phyloP scores from a whole-genome alignment of 257 asterid species.

The Hygrophila difformis region DNA sequence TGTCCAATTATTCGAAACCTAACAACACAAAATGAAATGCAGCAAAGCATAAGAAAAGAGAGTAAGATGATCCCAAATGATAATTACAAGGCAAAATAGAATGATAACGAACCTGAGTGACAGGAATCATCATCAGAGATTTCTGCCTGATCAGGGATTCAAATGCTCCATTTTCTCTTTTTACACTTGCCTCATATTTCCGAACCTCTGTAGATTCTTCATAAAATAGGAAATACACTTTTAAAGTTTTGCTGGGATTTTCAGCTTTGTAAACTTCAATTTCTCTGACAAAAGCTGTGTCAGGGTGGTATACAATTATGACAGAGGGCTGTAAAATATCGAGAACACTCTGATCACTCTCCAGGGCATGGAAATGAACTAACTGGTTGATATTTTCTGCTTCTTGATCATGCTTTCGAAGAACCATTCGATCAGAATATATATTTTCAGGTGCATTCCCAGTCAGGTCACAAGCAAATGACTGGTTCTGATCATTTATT shows the following conservation, averaged over 20 bases:
- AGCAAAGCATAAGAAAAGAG: slow-evolving; percentile 4
- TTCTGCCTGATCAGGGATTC: slow-evolving; percentile 93
- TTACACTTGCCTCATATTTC: slow-evolving; percentile 88
- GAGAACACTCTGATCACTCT: slow-evolving; percentile 67
- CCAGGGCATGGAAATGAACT: slow-evolving; percentile 77
- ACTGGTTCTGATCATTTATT: slow-evolving; percentile 14
- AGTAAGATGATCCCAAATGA: not conserved
- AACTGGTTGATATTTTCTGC: slow-evolving; percentile 29
- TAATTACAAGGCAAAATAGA: not conserved
- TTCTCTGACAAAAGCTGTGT: slow-evolving; percentile 83
- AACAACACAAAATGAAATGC: not conserved
- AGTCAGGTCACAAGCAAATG: slow-evolving; percentile 24
- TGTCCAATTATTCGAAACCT: slow-evolving; percentile 6
- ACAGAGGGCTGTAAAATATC: slow-evolving; percentile 80
- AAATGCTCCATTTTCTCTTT: slow-evolving; percentile 87
- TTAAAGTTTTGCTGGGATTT: slow-evolving; percentile 59
- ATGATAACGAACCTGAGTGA: slow-evolving; percentile 52
- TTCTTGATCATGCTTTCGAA: slow-evolving; percentile 46
- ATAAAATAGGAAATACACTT: slow-evolving; percentile 83
- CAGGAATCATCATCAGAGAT: slow-evolving; percentile 87
- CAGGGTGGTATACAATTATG: slow-evolving; percentile 85
- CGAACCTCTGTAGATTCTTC: slow-evolving; percentile 92
- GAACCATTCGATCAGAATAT: slow-evolving; percentile 26
- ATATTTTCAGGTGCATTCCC: too few species aligned
- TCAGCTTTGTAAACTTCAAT: slow-evolving; percentile 87